Evolutionary conservation across 108 stramenopile species (phyloP).

Genomic region (Skeletonema marinoi): DNA sequence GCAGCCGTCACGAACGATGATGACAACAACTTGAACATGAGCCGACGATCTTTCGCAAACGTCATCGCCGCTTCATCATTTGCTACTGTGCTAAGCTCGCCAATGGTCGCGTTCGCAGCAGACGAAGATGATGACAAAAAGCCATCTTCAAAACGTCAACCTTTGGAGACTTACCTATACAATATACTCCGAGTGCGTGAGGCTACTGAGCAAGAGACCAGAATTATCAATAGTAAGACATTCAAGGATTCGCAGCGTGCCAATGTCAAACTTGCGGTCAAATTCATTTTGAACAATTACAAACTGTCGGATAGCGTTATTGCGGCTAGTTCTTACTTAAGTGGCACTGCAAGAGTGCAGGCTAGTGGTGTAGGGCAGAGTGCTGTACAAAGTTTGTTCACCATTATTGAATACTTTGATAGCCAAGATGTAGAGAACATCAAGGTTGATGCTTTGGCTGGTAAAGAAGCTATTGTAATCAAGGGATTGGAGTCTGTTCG

Average conservation of each 20-base stretch:
- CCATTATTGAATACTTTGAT: slow-evolving; percentile 91
- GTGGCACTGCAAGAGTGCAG: slow-evolving; percentile 50
- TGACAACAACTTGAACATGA: neutral
- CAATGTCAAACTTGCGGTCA: slow-evolving; percentile 88
- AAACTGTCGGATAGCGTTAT: slow-evolving; percentile 72
- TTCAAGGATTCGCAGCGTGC: slow-evolving; percentile 90
- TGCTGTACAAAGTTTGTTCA: slow-evolving; percentile 78
- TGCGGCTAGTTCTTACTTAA: slow-evolving; percentile 64
- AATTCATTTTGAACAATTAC: slow-evolving; percentile 88
- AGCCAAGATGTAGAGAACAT: slow-evolving; percentile 78
- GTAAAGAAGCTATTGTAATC: slow-evolving; percentile 76
- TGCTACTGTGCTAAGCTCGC: slow-evolving; percentile 3
- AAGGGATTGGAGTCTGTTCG: slow-evolving; percentile 70
- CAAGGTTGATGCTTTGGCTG: slow-evolving; percentile 66
- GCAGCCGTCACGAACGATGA: slow-evolving; percentile 4
- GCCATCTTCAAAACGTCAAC: slow-evolving; percentile 24
- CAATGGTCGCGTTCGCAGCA: slow-evolving; percentile 13
- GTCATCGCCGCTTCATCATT: neutral
- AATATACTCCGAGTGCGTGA: slow-evolving; percentile 79
- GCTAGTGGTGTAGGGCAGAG: slow-evolving; percentile 65
- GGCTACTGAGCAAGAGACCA: slow-evolving; percentile 82
- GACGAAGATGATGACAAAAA: slow-evolving; percentile 12
- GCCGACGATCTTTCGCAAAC: slow-evolving; percentile 21
- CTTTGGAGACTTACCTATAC: slow-evolving; percentile 52
- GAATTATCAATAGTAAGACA: slow-evolving; percentile 82